Evolutionary conservation across 495 filamentous ascomycete genomes (phyloP), one percentile per base, ranked within the genome.

Genomic region (Xylaria nigripes): DNA sequence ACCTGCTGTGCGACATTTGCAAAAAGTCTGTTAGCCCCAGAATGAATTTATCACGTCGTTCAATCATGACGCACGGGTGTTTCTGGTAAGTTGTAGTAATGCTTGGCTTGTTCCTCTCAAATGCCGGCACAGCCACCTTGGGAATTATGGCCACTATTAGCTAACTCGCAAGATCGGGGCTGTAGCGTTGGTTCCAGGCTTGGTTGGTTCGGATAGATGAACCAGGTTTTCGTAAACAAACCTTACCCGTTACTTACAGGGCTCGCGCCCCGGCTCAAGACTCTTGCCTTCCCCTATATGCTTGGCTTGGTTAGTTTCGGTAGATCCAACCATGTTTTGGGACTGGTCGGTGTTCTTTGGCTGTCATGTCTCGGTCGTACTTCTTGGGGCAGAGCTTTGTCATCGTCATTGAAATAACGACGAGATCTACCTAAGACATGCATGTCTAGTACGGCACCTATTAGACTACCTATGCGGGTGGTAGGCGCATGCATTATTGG

Each of bases 331-430:
- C 1, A 15, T 27, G n/a, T 18, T 45, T 36, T 6, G 13, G 43
- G 13, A 5, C 22, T 40, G 46, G 32, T n/a, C 12, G 22, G n/a
- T 40, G 6, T 19, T 42, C 15, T 16, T 43, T 3, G 49, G 36
- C 46, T 36, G 23, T 23, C 21, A 44, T 50, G 46, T 56, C 53
- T 56, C 46, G 30, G 53, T 27, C 53, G 47, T 38, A 38, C 19
- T 56, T 13, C 45, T 15, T 9, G 27, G 36, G 42, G 25, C 16
- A 55, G 34, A 18, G 2, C 22, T 44, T 41, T n/a, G 29, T 30
- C 38, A 12, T 40, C 12, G 25, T 29, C 10, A 27, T 29, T 10
- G 6, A 21, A 27, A 25, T 23, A n/a, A n/a, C n/a, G n/a, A n/a
- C 22, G 27, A 29, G 27, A 29, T 9, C 27, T 29, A 29, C 2